A percentile compares a stretch with the other conserved stretches of the same genome.
Evolutionary conservation across 2,329 filamentous ascomycete species (phyloP).

Genomic region (Diplodia scrobiculata): DNA sequence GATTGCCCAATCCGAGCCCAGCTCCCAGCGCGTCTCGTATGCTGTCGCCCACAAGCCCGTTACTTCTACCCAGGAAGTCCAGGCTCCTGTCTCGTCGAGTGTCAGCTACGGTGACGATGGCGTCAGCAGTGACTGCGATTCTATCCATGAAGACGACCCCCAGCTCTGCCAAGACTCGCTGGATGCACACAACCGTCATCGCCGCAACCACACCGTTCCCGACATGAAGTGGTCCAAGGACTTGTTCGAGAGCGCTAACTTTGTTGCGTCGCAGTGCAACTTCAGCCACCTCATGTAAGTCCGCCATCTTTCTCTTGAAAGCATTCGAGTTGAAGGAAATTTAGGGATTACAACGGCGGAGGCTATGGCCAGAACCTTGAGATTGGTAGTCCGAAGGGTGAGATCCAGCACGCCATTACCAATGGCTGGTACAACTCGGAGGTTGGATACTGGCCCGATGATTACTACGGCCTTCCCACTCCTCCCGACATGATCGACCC

Average conservation of each 20-base stretch:
- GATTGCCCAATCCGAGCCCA: not conserved
- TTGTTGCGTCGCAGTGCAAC: not conserved
- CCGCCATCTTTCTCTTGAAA: not conserved
- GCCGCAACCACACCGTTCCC: conserved; percentile 16
- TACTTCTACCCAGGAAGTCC: not conserved
- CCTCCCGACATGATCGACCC: not conserved
- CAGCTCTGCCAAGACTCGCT: not conserved
- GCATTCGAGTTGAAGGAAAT: not conserved
- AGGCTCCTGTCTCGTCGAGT: not conserved
- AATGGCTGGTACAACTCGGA: conserved; percentile 19
- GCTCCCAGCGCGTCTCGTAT: not conserved
- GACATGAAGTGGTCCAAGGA: conserved; percentile 16
- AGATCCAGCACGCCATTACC: conserved; percentile 9
- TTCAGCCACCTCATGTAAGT: conserved; percentile 18
- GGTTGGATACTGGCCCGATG: not conserved
- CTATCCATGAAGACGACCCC: not conserved
- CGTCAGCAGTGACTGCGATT: not conserved
- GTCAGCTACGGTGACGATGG: not conserved
- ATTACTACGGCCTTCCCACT: not conserved
- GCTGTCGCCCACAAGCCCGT: not conserved
- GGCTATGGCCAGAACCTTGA: conserved; percentile 20
- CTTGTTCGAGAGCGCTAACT: not conserved
- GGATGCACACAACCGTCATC: conserved; percentile 17
- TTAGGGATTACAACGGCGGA: conserved; percentile 4
- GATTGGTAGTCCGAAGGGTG: not conserved